Conservation (phyloP, 2,329 filamentous ascomycete genomes). For the Fusarium keratoplasticum region DNA sequence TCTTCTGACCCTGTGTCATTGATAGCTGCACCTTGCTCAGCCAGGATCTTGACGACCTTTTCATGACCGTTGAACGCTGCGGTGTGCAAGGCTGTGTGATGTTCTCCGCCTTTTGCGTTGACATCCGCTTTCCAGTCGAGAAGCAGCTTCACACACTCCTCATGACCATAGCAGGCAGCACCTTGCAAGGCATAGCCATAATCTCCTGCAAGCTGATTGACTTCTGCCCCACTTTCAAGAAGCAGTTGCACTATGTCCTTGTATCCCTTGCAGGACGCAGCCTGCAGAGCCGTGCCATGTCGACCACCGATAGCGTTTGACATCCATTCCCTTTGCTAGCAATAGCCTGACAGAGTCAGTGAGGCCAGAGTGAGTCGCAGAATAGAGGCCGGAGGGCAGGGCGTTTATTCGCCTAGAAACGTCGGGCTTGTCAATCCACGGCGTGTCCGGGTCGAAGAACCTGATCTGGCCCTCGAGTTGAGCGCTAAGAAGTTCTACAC, state of each 20-base stretch:
- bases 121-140: background rate
- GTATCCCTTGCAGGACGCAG: background rate
- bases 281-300: background rate
- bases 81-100: background rate
- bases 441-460: background rate
- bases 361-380: background rate
- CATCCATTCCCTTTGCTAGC: background rate
- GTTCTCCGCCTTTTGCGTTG: background rate
- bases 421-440: background rate
- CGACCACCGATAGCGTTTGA: background rate
- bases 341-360: background rate
- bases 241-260: background rate
- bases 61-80: background rate
- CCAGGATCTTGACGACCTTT: background rate
- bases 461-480: background rate
- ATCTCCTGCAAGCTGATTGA: background rate
- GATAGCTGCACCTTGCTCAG: background rate
- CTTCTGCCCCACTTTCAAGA: background rate
- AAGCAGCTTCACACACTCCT: background rate
- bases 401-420: background rate
- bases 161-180: background rate
- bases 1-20: background rate
- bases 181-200: background rate
- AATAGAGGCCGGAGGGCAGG: background rate
- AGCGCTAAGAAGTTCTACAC: background rate